Evolutionary conservation across 257 asterid genomes (phyloP).

Genomic region (Solanum appendiculatum): DNA sequence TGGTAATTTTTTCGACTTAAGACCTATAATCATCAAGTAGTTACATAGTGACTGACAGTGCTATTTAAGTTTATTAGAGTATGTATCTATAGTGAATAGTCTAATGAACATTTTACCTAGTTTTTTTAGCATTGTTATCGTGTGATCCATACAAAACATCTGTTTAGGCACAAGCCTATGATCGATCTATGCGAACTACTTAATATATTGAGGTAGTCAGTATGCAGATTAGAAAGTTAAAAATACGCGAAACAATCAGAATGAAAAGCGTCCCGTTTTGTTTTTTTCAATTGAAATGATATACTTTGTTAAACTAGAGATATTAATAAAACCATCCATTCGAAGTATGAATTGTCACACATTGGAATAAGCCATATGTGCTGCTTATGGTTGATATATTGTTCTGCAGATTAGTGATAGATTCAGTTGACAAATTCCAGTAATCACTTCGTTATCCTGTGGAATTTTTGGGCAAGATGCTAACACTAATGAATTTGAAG

Average conservation of each 20-base stretch:
- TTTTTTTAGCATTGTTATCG: not conserved
- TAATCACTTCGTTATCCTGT: constrained; percentile 40
- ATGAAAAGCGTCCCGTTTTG: not conserved
- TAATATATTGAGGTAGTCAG: not conserved
- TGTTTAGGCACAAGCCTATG: not conserved
- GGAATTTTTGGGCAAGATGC: constrained; percentile 71
- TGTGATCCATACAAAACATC: not conserved
- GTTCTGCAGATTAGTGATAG: constrained; percentile 47
- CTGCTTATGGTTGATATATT: not conserved
- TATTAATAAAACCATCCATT: not conserved
- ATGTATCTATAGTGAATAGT: not conserved
- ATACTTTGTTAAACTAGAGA: not conserved
- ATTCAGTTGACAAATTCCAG: constrained; percentile 45
- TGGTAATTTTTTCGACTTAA: not conserved
- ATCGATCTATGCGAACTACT: not conserved
- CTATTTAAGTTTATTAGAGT: not conserved
- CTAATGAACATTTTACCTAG: not conserved
- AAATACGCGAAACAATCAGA: not conserved
- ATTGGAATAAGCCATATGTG: not conserved
- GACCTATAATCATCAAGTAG: not conserved
- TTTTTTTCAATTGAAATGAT: not conserved
- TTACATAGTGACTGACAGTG: not conserved
- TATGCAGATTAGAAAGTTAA: not conserved
- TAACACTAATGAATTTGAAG: constrained; percentile 40
- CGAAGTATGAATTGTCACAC: not conserved